Evolutionary conservation across 1,139 yeast species (phyloP).

Genomic region (Yamadazyma siamensis): DNA sequence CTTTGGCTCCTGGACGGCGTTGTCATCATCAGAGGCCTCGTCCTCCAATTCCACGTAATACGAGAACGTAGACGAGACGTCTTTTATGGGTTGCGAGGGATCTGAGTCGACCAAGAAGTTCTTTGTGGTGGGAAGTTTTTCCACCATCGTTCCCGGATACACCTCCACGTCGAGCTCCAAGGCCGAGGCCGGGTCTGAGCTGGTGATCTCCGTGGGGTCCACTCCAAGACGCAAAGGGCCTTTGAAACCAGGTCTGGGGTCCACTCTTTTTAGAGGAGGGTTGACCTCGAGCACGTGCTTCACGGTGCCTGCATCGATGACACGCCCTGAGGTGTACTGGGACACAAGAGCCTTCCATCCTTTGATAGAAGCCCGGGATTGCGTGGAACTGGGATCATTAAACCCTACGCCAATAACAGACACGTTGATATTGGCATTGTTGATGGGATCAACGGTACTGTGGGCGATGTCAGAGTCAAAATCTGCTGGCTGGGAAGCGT

Average conservation of each 20-base stretch:
- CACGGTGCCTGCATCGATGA: constrained; percentile 17
- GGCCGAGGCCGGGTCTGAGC: constrained; percentile 11
- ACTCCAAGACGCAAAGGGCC: constrained; percentile 43
- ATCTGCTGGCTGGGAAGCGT: constrained; percentile 19
- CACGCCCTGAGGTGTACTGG: constrained; percentile 11
- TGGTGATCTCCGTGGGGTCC: constrained; percentile 10
- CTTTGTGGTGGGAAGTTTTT: constrained; percentile 30
- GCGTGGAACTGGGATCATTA: not conserved
- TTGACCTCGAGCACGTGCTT: constrained; percentile 11
- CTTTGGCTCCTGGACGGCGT: constrained; percentile 16
- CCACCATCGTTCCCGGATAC: constrained; percentile 59
- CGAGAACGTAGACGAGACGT: constrained; percentile 17
- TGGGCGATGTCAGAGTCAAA: constrained; percentile 14
- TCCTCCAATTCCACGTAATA: constrained; percentile 14
- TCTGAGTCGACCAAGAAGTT: constrained; percentile 22
- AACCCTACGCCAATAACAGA: constrained; percentile 31
- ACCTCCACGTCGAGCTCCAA: constrained; percentile 52
- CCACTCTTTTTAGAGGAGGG: constrained; percentile 31
- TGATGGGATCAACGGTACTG: constrained; percentile 17
- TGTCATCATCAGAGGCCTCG: constrained; percentile 18
- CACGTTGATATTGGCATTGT: constrained; percentile 21
- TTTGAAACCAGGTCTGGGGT: constrained; percentile 33
- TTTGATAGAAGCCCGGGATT: constrained; percentile 7
- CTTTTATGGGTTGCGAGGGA: constrained; percentile 6
- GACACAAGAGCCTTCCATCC: constrained; percentile 16